Evolutionary conservation across 1,284 basidiomycete genomes (phyloP).

Genomic region (Irpex sp.): DNA sequence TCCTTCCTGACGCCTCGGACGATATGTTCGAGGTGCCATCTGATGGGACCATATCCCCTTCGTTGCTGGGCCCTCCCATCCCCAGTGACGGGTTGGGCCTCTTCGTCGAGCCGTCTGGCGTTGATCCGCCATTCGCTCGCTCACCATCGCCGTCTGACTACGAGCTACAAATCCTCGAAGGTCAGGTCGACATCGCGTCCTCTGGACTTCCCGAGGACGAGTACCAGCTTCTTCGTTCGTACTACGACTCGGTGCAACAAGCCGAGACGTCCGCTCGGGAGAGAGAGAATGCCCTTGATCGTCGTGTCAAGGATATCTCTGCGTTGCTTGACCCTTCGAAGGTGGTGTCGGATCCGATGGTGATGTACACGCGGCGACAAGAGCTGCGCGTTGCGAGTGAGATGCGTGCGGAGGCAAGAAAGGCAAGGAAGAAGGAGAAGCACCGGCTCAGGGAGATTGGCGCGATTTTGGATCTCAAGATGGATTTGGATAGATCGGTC

Average conservation of each 20-base stretch:
- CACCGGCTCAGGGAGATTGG: conserved; percentile 49
- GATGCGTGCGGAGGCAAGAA: conserved; percentile 40
- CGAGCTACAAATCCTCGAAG: conserved; percentile 30
- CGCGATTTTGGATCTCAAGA: conserved; percentile 46
- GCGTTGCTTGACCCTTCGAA: conserved; percentile 21
- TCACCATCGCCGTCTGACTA: conserved; percentile 47
- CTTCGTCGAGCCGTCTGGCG: conserved; percentile 20
- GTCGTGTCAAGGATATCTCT: conserved; percentile 22
- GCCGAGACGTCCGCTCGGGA: conserved; percentile 38
- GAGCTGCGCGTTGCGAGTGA: conserved; percentile 36
- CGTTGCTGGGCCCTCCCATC: conserved; percentile 16
- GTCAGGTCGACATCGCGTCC: conserved; percentile 37
- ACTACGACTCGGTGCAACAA: conserved; percentile 35
- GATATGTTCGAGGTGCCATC: not conserved
- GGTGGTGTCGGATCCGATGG: conserved; percentile 16
- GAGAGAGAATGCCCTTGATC: conserved; percentile 31
- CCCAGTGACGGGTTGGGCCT: conserved; percentile 21
- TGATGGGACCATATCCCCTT: conserved; percentile 13
- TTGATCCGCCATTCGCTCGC: conserved; percentile 29
- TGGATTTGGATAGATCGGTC: conserved; percentile 19
- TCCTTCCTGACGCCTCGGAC: conserved; percentile 5
- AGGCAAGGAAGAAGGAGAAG: conserved; percentile 44
- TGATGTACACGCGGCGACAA: conserved; percentile 24
- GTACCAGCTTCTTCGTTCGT: conserved; percentile 30
- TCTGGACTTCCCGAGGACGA: conserved; percentile 26